phyloP scores from a whole-genome alignment of 2,329 filamentous ascomycete species.

The Sarocladium oryzae region DNA sequence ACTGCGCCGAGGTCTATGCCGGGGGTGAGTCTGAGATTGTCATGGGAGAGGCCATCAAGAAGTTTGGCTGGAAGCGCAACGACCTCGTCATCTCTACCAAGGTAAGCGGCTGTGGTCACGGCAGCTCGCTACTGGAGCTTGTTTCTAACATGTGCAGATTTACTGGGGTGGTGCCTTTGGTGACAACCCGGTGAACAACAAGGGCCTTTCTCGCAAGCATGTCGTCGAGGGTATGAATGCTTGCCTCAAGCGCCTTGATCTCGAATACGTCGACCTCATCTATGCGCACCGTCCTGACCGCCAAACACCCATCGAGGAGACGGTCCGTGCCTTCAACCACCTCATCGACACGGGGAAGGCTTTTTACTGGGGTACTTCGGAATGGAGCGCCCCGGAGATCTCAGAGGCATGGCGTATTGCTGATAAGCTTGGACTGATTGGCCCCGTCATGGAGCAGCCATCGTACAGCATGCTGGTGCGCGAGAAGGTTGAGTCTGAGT shows the following conservation, averaged over 20 bases:
- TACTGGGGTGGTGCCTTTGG: constrained; percentile 58
- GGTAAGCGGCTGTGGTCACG: constrained; percentile 22
- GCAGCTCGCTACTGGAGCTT: not conserved
- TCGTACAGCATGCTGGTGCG: constrained; percentile 59
- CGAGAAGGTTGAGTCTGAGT: constrained; percentile 58
- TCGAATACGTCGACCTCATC: constrained; percentile 61
- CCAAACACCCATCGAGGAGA: constrained; percentile 64
- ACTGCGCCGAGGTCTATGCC: constrained; percentile 52
- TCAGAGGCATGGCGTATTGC: constrained; percentile 55
- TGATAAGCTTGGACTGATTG: constrained; percentile 53
- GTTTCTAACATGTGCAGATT: constrained; percentile 34
- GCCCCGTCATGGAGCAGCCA: constrained; percentile 61
- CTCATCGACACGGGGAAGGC: constrained; percentile 61
- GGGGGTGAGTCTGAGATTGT: constrained; percentile 56
- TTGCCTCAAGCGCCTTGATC: constrained; percentile 49
- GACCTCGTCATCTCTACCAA: constrained; percentile 58
- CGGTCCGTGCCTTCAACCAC: constrained; percentile 64
- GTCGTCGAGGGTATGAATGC: constrained; percentile 59
- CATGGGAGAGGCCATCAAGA: constrained; percentile 54
- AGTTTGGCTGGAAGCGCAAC: constrained; percentile 54
- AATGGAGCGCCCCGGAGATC: constrained; percentile 62
- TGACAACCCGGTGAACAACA: constrained; percentile 58
- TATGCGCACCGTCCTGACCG: constrained; percentile 64
- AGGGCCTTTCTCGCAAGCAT: constrained; percentile 62
- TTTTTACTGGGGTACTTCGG: constrained; percentile 65